Conservation (phyloP, 768 basidiomycete species). For the Tricholoma sp. region DNA sequence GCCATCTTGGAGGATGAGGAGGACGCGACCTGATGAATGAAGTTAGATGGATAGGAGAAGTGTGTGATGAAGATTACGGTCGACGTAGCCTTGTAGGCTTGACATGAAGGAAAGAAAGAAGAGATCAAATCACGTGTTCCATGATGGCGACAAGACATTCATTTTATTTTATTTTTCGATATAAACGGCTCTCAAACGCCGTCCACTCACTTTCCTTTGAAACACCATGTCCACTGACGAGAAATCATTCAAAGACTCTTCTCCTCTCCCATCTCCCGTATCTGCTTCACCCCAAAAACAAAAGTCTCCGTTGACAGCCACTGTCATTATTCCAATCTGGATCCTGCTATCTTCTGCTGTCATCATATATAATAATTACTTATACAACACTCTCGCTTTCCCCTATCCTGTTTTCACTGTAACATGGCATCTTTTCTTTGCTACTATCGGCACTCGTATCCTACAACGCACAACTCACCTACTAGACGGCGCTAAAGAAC, state of each 20-base stretch:
- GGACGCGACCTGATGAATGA: conserved; percentile 63
- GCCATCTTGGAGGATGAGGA: conserved; percentile 94
- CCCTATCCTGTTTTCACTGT: conserved; percentile 91
- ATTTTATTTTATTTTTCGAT: too few species aligned
- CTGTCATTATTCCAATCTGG: conserved; percentile 87
- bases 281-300: conserved; percentile 34
- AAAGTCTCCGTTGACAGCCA: conserved; percentile 52
- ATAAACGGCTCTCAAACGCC: not conserved
- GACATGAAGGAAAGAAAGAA: conserved; percentile 50
- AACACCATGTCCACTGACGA: conserved; percentile 5
- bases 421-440: conserved; percentile 78
- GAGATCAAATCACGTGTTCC: conserved; percentile 16
- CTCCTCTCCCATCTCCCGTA: conserved; percentile 54
- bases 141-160: too few species aligned
- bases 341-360: conserved; percentile 84
- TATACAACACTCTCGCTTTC: conserved; percentile 81
- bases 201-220: not conserved
- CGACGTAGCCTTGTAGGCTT: conserved; percentile 88
- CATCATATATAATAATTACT: conserved; percentile 94
- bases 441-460: conserved; percentile 81
- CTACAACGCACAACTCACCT: conserved; percentile 77
- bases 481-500: conserved; percentile 73
- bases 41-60: not conserved
- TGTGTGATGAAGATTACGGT: conserved; percentile 46
- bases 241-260: conserved; percentile 8